Evolutionary conservation across 192 early-diverging fungal genomes (phyloP), one percentile per base, ranked within the genome.

Genomic region (Coemansia sp.): DNA sequence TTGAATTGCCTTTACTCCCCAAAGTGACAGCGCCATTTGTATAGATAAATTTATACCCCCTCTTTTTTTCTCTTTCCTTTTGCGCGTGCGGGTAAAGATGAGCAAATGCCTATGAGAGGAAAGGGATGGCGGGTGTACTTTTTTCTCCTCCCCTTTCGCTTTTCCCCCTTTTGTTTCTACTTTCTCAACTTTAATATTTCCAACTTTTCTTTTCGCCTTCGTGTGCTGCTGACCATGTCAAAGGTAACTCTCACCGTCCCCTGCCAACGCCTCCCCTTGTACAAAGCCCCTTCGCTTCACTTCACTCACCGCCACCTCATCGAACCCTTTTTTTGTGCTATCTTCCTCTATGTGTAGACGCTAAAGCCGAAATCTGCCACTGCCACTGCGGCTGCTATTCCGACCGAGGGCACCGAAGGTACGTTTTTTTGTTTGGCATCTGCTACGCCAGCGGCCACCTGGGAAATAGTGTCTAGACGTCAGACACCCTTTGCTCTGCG

Each of bases 371-470:
- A 65, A 56, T 29, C 33, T 11, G 66, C 61, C 6, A 31, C 21
- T 37, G 42, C 50, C 24, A 66, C 21, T 46, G 60, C 60, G 27
- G 72, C 45, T 61, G 59, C 21, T 60, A 41, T 24, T 42, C 21
- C 62, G 59, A 21, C 19, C 6, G 59, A 61, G 21, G 34, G 51
- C 51, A 13, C 67, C 8, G 73, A 75, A 31, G 73, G 73, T 75
- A 75, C 31, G 41, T 63, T 31, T 41, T 62, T 33, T 48, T 4
- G 19, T 6, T 6, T 21, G 45, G 1, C 62, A 6, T 44, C 40
- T 29, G 50, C 29, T 40, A 24, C 13, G 35, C 51, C 39, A 42
- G 51, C 51, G 35, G 31, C 48, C 35, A 19, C 35, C 10, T 50
- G 46, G 13, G 35, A 31, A 46, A 46, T 51, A 51, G 63, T 51